Evolutionary conservation across 352 stramenopile species (phyloP), one percentile per base, ranked within the genome.

Genomic region (Phytopythium helicoides): DNA sequence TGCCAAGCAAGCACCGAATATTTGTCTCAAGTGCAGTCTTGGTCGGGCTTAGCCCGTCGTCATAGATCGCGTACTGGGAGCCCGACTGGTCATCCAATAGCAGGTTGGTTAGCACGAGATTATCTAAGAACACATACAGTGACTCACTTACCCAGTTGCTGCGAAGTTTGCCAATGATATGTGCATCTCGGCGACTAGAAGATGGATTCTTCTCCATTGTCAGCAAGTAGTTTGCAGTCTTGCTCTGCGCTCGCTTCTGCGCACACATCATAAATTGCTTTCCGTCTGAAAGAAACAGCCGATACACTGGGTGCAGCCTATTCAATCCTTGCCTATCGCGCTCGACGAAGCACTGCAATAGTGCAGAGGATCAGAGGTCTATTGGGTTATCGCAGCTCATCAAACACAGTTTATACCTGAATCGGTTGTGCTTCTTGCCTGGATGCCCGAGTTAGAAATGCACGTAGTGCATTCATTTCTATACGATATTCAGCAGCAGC

Each of bases 171-270:
- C 62, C 76, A 5, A 87, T 56, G 18, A 72, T 73, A 37, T 81
- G 58, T 3, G 58, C 51, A 11, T 62, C 79, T 0, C 64, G 67
- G 10, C 76, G 66, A 36, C 68, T 68, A 0, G 56, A 66, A 12
- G 28, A 52, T 1, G 74, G 62, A 1, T 61, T 44, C 33, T 64
- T 51, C 33, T 84, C 66, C 60, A 86, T 71, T 0, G 68, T 81
- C 41, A 89, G 41, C 46, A 89, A 46, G 48, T 87, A 87, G 56
- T 85, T 83, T 28, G 73, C 73, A 3, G 71, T 86, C 60, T 75
- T 86, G 64, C 56, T 85, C 18, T 52, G 63, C 11, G 52, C 51
- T 48, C 75, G 66, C 66, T 83, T 86, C 44, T 87, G 73, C 1
- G 68, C 69, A 19, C 63, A 72, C 22, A 86, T 38, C 18, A 86